Evolutionary conservation across 2,329 filamentous ascomycete genomes (phyloP).

Genomic region (Fusarium anthophilum): DNA sequence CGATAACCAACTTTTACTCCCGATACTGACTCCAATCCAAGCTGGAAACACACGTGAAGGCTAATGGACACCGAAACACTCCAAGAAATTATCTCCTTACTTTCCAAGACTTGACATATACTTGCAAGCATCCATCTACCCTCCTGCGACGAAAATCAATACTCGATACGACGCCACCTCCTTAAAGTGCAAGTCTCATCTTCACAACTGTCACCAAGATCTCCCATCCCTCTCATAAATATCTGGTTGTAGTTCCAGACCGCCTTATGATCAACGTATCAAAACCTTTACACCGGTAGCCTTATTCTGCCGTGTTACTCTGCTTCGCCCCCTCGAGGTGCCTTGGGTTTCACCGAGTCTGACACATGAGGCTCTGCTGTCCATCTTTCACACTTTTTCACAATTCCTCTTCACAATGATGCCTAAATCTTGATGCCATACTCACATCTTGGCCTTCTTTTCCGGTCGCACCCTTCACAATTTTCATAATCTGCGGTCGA

Average conservation of each 20-base stretch:
- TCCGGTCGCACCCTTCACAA: not conserved
- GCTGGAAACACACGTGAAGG: too few relatives aligned
- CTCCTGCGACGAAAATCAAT: not conserved
- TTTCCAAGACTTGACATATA: rapidly evolving
- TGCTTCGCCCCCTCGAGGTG: constrained; percentile 5
- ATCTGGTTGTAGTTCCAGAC: not conserved
- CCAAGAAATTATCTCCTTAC: not conserved
- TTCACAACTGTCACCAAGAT: not conserved
- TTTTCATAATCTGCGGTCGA: not conserved
- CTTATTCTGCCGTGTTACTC: not conserved
- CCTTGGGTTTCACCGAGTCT: not conserved
- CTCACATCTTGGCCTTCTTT: not conserved
- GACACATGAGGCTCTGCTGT: constrained; percentile 28
- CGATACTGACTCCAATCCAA: too few relatives aligned
- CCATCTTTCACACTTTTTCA: not conserved
- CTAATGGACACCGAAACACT: too few relatives aligned
- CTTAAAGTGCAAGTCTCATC: not conserved
- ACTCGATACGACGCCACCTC: not conserved
- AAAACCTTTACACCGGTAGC: rapidly evolving
- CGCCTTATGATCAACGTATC: not conserved
- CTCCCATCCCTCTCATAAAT: rapidly evolving
- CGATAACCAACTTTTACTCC: too few relatives aligned
- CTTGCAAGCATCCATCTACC: rapidly evolving
- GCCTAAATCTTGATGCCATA: not conserved
- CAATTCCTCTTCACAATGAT: not conserved